Percentiles rank a stretch among this genome's conserved stretches.
Conservation (phyloP, 768 basidiomycete genomes). For the Boletus bicolor region DNA sequence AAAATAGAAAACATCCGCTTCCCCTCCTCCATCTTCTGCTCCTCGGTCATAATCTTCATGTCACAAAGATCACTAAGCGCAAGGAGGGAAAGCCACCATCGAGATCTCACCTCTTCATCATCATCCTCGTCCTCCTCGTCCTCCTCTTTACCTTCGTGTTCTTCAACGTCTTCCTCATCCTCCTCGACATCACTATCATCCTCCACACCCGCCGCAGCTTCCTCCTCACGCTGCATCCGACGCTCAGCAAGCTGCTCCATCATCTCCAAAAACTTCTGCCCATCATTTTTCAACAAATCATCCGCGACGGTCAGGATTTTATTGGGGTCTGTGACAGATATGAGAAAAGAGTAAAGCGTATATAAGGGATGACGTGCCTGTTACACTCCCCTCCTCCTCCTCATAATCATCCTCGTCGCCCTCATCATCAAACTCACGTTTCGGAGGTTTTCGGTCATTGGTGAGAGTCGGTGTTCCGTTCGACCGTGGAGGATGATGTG, state of each 20-base stretch:
- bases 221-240: constrained; percentile 87
- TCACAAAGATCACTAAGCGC: constrained; percentile 10
- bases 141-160: constrained; percentile 64
- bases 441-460: constrained; percentile 41
- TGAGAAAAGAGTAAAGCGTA: constrained; percentile 17
- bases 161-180: constrained; percentile 44
- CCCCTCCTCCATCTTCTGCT: constrained; percentile 99
- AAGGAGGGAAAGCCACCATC: neutral
- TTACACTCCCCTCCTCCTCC: constrained; percentile 55
- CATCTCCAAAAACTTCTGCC: constrained; percentile 99
- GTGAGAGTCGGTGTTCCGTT: constrained; percentile 33
- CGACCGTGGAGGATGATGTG: constrained; percentile 41
- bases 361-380: constrained; percentile 47
- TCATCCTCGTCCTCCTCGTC: constrained; percentile 53
- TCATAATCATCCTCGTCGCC: constrained; percentile 50
- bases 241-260: constrained; percentile 98
- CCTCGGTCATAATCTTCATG: constrained; percentile 78
- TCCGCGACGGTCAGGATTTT: constrained; percentile 98
- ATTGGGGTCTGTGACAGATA: constrained; percentile 47
- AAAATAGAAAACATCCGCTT: constrained; percentile 99
- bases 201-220: constrained; percentile 57
- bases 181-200: constrained; percentile 61
- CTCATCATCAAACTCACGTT: constrained; percentile 64
- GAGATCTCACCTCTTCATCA: constrained; percentile 42
- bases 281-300: constrained; percentile 97